Evolutionary conservation across 2,329 filamentous ascomycete species (phyloP).

Genomic region (Botrytis sinoallii): DNA sequence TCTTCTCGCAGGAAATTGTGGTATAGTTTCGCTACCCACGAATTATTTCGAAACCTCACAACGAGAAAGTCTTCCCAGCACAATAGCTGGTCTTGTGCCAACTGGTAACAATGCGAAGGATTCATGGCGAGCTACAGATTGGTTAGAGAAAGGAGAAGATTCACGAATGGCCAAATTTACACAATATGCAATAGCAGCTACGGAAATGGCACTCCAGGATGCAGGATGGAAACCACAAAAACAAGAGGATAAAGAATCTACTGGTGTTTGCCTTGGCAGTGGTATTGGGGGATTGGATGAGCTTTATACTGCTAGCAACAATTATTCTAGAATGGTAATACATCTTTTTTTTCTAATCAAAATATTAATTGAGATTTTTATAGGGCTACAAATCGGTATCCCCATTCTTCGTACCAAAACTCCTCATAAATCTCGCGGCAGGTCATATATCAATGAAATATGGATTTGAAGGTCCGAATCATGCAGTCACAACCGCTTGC

Average conservation of each 20-base stretch:
- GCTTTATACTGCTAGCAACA: constrained; percentile 71
- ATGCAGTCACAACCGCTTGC: constrained; percentile 89
- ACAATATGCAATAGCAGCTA: constrained; percentile 85
- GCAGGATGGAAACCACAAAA: constrained; percentile 61
- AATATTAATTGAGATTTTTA: constrained; percentile 28
- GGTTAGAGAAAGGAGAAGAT: constrained; percentile 52
- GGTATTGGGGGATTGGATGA: constrained; percentile 94
- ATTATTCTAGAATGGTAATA: constrained; percentile 14
- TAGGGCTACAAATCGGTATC: constrained; percentile 92
- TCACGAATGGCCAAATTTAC: constrained; percentile 87
- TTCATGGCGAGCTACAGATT: constrained; percentile 54
- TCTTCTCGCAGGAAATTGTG: constrained; percentile 75
- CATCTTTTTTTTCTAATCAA: not conserved
- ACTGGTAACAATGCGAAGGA: constrained; percentile 44
- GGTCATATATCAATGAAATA: constrained; percentile 93
- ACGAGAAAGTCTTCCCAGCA: constrained; percentile 76
- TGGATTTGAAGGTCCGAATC: constrained; percentile 87
- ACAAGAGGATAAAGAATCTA: constrained; percentile 65
- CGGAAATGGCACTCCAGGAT: constrained; percentile 81
- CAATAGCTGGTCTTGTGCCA: constrained; percentile 80
- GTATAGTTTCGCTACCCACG: constrained; percentile 71
- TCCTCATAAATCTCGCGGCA: constrained; percentile 91
- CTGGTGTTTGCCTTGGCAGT: constrained; percentile 89
- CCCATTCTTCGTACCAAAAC: constrained; percentile 86
- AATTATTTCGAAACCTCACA: constrained; percentile 26